Conservation (phyloP, 1,284 basidiomycete species). For the Puccinia horiana region DNA sequence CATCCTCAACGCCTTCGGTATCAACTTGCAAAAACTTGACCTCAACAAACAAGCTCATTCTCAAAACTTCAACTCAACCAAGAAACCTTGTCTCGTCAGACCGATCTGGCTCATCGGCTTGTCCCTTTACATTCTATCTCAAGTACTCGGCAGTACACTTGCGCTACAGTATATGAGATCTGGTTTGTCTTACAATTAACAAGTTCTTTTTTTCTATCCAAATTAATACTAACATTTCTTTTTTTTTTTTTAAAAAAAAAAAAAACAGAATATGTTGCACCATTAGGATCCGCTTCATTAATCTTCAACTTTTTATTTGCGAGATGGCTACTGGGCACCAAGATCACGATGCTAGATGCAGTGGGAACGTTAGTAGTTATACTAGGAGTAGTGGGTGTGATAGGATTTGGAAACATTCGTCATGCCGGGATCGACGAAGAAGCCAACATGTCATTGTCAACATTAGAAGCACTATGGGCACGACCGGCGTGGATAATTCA, state of each 20-base stretch:
- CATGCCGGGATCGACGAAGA: constrained; percentile 53
- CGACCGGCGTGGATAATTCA: constrained; percentile 82
- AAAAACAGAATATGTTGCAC: constrained; percentile 54
- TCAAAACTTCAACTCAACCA: constrained; percentile 63
- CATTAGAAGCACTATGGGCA: constrained; percentile 77
- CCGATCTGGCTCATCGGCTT: constrained; percentile 71
- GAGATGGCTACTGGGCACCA: constrained; percentile 67
- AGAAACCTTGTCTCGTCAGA: constrained; percentile 71
- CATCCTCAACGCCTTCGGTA: constrained; percentile 75
- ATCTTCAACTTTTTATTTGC: constrained; percentile 87
- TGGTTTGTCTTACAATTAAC: constrained; percentile 60
- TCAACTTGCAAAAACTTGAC: constrained; percentile 80
- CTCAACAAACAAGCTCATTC: constrained; percentile 66
- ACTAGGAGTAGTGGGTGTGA: constrained; percentile 76
- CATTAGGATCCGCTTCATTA: constrained; percentile 68
- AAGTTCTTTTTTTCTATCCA: constrained; percentile 54
- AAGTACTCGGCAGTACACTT: constrained; percentile 79
- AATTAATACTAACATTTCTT: constrained; percentile 70
- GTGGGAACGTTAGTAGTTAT: constrained; percentile 79
- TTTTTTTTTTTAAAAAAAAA: constrained; percentile 27
- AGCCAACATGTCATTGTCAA: constrained; percentile 53
- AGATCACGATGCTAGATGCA: constrained; percentile 72
- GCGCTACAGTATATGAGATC: constrained; percentile 83
- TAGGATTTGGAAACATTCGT: constrained; percentile 74
- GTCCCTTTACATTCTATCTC: constrained; percentile 66